These are phyloP conservation scores for Lodderomyces jiufengensis DNA, from an alignment of 1,139 yeast species.

Conservation along the genomic window DNA sequence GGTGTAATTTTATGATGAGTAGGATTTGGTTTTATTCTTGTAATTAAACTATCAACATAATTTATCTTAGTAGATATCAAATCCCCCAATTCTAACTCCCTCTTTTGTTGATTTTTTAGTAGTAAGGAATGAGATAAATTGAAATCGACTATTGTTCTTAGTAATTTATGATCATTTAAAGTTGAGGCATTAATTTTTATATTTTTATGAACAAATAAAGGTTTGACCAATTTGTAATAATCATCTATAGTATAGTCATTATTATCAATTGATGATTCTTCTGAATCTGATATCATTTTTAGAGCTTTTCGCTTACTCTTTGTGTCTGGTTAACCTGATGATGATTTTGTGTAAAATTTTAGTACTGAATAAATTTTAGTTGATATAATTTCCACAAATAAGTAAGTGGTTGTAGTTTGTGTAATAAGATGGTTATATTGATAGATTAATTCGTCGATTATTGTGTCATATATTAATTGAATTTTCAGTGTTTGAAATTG, in stretches of 20 bases:
- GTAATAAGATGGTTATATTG: too few relatives aligned
- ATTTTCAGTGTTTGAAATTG: too few relatives aligned
- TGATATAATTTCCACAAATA: too few relatives aligned
- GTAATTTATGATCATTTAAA: slow-evolving; percentile 21
- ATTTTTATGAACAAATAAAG: slow-evolving; percentile 19
- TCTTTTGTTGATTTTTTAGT: slow-evolving; percentile 22
- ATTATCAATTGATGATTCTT: slow-evolving; percentile 13
- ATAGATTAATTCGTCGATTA: too few relatives aligned
- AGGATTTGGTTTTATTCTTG: slow-evolving; percentile 5
- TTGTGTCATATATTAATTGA: too few relatives aligned
- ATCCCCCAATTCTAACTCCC: slow-evolving; percentile 24
- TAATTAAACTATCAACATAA: slow-evolving; percentile 12
- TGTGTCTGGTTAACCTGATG: background rate
- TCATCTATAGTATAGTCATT: slow-evolving; percentile 21
- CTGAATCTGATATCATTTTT: slow-evolving; percentile 14
- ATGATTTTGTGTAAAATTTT: too few relatives aligned
- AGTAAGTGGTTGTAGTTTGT: too few relatives aligned
- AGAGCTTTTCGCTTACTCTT: too few relatives aligned
- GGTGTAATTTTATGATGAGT: background rate
- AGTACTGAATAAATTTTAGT: too few relatives aligned
- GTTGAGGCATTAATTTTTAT: slow-evolving; percentile 11
- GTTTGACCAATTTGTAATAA: slow-evolving; percentile 19
- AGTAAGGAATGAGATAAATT: slow-evolving; percentile 22
- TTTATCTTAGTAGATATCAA: slow-evolving; percentile 14
- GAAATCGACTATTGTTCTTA: slow-evolving; percentile 29